These are phyloP conservation scores for Phytophthora syringae DNA, from an alignment of 352 stramenopile genomes.

Conservation along the genomic window DNA sequence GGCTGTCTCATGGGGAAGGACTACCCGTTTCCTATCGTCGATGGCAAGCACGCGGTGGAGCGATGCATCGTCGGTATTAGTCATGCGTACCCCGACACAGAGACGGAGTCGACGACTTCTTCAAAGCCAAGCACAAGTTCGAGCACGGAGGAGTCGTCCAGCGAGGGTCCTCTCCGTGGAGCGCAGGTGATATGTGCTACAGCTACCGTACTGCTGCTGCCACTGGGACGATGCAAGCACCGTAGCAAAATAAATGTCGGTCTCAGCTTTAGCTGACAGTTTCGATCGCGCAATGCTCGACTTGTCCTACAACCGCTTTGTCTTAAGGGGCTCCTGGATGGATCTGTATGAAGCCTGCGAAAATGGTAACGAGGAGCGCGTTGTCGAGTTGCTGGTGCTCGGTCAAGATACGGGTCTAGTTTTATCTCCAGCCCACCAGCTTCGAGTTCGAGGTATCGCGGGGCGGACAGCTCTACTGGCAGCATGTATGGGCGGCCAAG, in stretches of 20 bases:
- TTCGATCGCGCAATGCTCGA: constrained; percentile 22
- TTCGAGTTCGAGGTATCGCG: constrained; percentile 45
- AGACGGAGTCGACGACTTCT: constrained; percentile 22
- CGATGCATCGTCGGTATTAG: constrained; percentile 93
- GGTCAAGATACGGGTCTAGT: constrained; percentile 23
- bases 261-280: too few species aligned
- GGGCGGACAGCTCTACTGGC: constrained; percentile 68
- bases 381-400: constrained; percentile 74
- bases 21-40: constrained; percentile 96
- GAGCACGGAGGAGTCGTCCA: constrained; percentile 12
- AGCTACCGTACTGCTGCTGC: constrained; percentile 24
- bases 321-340: constrained; percentile 43
- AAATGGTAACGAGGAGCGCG: constrained; percentile 86
- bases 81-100: constrained; percentile 34
- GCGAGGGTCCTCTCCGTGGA: constrained; percentile 10
- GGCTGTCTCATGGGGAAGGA: constrained; percentile 92
- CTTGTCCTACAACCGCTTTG: constrained; percentile 7
- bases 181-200: constrained; percentile 40
- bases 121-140: constrained; percentile 9
- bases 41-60: constrained; percentile 89
- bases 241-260: constrained; percentile 14
- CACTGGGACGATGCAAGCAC: background rate
- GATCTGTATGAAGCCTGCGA: constrained; percentile 83
- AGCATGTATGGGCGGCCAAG: constrained; percentile 73
- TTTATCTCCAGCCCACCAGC: constrained; percentile 18